These are phyloP conservation scores for Ambrosia trifida DNA, from an alignment of 129 eudicot genomes.

Conservation along the genomic window DNA sequence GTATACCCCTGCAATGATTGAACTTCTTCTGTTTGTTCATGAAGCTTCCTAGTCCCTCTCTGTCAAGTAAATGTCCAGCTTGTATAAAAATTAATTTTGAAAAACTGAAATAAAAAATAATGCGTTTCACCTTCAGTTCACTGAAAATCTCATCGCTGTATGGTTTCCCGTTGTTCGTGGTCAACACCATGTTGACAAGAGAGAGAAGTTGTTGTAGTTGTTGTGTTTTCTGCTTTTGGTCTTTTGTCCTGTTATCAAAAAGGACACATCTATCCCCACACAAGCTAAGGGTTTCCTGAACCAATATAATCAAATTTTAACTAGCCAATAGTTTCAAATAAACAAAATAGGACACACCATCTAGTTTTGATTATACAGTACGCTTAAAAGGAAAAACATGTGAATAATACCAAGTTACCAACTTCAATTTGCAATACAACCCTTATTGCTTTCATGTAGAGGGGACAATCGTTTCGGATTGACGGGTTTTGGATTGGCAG, in stretches of 20 bases:
- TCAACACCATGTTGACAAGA: conserved; percentile 53
- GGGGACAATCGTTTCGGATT: not conserved
- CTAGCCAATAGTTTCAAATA: conserved; percentile 6
- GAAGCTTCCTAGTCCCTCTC: conserved; percentile 73
- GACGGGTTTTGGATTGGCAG: not conserved
- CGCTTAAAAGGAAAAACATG: conserved; percentile 2
- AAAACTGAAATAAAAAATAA: not conserved
- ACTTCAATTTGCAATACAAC: not conserved
- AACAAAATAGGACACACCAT: not conserved
- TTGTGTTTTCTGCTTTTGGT: conserved; percentile 37
- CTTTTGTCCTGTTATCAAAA: conserved; percentile 72
- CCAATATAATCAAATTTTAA: not conserved
- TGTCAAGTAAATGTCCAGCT: conserved; percentile 33
- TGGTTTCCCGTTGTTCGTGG: conserved; percentile 61
- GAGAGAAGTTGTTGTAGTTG: conserved; percentile 63
- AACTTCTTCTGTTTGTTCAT: conserved; percentile 47
- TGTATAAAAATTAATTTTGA: not conserved
- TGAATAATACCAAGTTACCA: not conserved
- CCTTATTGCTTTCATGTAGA: not conserved
- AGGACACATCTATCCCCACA: conserved; percentile 71
- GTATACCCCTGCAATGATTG: conserved; percentile 35
- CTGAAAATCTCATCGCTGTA: conserved; percentile 66
- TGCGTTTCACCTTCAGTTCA: conserved; percentile 58
- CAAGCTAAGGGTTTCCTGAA: conserved; percentile 55
- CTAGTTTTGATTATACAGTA: not conserved